phyloP scores from a whole-genome alignment of 176 grass and related monocot species.

The Eragrostis nindensis region DNA sequence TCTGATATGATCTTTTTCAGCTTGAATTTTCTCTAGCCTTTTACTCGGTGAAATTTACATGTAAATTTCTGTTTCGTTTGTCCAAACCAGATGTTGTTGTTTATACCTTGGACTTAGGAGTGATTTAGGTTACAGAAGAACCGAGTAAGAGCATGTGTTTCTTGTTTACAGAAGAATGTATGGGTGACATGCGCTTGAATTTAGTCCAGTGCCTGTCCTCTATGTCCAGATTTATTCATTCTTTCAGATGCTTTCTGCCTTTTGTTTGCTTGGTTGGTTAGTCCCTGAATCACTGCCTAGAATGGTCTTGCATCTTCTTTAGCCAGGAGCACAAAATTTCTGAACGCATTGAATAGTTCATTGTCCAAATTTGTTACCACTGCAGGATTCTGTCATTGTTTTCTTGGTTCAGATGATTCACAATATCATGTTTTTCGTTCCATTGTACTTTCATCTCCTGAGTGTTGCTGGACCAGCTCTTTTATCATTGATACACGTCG shows the following conservation, averaged over 20 bases:
- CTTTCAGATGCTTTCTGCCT: neutral
- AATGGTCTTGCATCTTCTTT: slow-evolving; percentile 1
- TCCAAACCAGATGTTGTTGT: neutral
- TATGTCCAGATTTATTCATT: neutral
- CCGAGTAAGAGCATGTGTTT: neutral
- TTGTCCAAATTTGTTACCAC: neutral
- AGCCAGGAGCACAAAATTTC: neutral
- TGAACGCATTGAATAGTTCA: neutral
- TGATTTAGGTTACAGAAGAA: slow-evolving; percentile 21
- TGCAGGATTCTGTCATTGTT: neutral
- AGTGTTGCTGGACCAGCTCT: neutral
- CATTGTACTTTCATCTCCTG: slow-evolving; percentile 7
- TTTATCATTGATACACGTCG: neutral
- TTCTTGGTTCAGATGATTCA: neutral
- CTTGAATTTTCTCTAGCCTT: slow-evolving; percentile 7
- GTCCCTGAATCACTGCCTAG: neutral
- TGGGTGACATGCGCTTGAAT: neutral
- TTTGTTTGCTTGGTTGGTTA: neutral
- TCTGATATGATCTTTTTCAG: slow-evolving; percentile 20
- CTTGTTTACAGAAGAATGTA: slow-evolving; percentile 2
- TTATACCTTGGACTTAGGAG: neutral
- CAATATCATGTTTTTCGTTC: neutral
- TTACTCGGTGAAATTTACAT: neutral
- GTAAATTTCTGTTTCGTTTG: neutral
- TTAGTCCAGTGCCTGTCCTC: neutral